Evolutionary conservation across 441 rosid species (phyloP).

Genomic region (Gossypium davidsonii): DNA sequence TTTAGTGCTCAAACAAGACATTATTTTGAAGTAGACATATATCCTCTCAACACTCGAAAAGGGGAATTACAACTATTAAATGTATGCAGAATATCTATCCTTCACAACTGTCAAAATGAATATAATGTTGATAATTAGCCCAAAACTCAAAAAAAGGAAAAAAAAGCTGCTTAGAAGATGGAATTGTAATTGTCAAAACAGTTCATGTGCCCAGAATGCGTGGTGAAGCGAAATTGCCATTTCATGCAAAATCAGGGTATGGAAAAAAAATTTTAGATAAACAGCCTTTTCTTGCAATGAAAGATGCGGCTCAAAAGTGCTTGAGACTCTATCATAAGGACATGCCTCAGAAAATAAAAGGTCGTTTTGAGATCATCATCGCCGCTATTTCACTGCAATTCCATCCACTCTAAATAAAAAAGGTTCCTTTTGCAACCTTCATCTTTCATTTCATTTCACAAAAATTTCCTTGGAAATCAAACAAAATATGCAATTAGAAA

Average conservation of each 20-base stretch:
- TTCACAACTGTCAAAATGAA: too few species aligned
- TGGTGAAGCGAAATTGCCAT: neutral
- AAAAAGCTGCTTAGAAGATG: too few species aligned
- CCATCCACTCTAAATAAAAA: too few species aligned
- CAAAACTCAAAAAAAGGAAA: too few species aligned
- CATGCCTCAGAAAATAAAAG: slow-evolving; percentile 23
- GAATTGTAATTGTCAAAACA: neutral
- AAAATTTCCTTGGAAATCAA: neutral
- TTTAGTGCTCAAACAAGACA: too few species aligned
- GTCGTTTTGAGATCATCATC: slow-evolving; percentile 17
- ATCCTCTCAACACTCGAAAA: too few species aligned
- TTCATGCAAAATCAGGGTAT: neutral
- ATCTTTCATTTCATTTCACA: neutral
- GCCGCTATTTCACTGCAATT: slow-evolving; percentile 6
- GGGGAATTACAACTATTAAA: too few species aligned
- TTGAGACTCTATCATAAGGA: slow-evolving; percentile 16
- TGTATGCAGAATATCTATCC: too few species aligned
- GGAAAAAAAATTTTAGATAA: neutral
- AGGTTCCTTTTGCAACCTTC: too few species aligned
- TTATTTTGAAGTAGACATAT: too few species aligned
- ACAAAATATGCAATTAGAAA: neutral
- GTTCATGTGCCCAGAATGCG: neutral
- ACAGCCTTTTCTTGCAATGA: neutral
- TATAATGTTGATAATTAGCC: too few species aligned
- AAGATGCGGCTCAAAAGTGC: slow-evolving; percentile 22